Evolutionary conservation across 2,329 filamentous ascomycete genomes (phyloP), one percentile per base, ranked within the genome.

Genomic region (Penicillium crustosum): DNA sequence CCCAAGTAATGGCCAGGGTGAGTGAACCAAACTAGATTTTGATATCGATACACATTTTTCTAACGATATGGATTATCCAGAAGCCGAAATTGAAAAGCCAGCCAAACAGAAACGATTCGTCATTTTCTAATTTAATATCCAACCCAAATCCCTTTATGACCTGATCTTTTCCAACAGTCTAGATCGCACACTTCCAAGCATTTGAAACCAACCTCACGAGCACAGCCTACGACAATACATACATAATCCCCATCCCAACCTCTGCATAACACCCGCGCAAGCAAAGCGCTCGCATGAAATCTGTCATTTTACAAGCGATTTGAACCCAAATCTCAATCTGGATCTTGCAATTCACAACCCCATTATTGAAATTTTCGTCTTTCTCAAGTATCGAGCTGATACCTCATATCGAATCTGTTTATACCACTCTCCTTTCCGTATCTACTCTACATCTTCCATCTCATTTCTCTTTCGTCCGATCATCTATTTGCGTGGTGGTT

Each of bases 21-120:
- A 59, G 60, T 59, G 4, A 19, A 36, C 15, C 1, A 17, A 23
- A 13, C 5, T 6, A 0, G 44, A 2, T 25, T 12, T 25, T 7
- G 13, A 4, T n/a, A 10, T 35, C 7, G 5, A 1, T 39, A 13
- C 2, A 19, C 12, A 19, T 29, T 12, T 29, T 17, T 10, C 47
- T 55, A 23, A 55, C 38, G 1, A 6, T n/a, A 17, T 19, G 9
- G 6, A 9, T 10, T 17, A 5, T 15, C 7, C n/a, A 56, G 53
- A 44, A 27, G n/a, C 21, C 6, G 61, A 64, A 39, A 2, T 21
- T 17, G 61, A 62, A 3, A 66, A 66, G 42, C 49, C 57, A 13
- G 38, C 19, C 9, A 67, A 67, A 53, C 64, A 65, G 59, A 67
- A 67, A 56, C 64, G 65, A 29, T 67, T 67, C 35, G 63, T 62